Evolutionary conservation across 1,284 basidiomycete species (phyloP), one percentile per base, ranked within the genome.

Genomic region (Trichosporon faecale): DNA sequence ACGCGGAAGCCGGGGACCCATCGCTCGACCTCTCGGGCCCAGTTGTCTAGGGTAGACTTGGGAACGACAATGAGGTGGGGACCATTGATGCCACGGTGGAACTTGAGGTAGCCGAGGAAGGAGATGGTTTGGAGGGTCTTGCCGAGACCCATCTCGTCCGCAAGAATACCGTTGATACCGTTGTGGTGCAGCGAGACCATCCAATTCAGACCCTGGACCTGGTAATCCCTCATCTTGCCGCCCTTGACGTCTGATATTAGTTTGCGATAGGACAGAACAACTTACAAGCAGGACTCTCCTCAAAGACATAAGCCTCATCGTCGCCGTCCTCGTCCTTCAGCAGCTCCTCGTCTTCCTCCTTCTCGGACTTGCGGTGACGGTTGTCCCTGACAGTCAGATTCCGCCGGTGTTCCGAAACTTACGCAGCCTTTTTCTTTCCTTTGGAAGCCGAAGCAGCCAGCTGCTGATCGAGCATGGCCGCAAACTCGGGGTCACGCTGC

Each of bases 81-180:
- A 0, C 96, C 95, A 18, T 84, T 76, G 67, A 89, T 91, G 73
- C 88, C 87, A 40, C 88, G 88, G 83, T 94, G 91, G 81, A 95
- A 91, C 78, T 92, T 93, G 73, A 99, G 90, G 82, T 97, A 99
- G 0, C 94, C 90, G 31, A 99, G 89, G 88, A 99, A 99, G 0
- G 96, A 92, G 77, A 99, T 97, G 0, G 95, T 99, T 85, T 99
- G 96, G 0, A 98, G 86, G 0, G 96, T 99, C 87, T 99, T 99
- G 44, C 97, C 96, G 37, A 99, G 89, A 84, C 96, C 96, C 94
- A 96, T 97, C 82, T 96, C 94, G 76, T 96, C 94, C 0, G 94
- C 93, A 2, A 96, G 87, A 70, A 96, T 96, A 68, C 94, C 94
- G 76, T 96, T 96, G 74, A 96, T 87, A 70, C 94, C 93, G 76